A percentile compares a stretch with the other conserved stretches of the same genome.
Evolutionary conservation across 2,329 filamentous ascomycete genomes (phyloP).

Genomic region (Penicillium sumatraense): DNA sequence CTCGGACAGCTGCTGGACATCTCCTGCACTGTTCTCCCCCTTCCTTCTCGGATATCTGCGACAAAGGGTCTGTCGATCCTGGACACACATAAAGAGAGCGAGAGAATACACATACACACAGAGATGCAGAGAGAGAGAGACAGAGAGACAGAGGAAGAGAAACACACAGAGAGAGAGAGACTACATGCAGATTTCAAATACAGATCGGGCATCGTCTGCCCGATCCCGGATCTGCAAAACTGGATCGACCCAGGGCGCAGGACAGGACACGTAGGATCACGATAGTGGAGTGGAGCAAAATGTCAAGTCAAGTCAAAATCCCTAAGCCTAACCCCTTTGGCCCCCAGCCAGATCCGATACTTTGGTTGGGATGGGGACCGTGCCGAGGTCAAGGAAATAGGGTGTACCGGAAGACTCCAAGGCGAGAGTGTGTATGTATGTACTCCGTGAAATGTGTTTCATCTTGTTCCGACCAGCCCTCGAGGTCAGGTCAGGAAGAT

Average conservation of each 20-base stretch:
- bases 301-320: not conserved
- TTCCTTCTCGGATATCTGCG: constrained; percentile 7
- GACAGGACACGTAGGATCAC: not conserved
- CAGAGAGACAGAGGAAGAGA: not conserved
- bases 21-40: constrained; percentile 3
- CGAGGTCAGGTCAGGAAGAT: not conserved
- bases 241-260: not conserved
- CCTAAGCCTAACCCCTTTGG: constrained; percentile 11
- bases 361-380: constrained; percentile 25
- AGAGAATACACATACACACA: not conserved
- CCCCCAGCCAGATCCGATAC: constrained; percentile 24
- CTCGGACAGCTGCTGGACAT: constrained; percentile 17
- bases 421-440: not conserved
- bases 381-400: constrained; percentile 11
- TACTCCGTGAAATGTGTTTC: not conserved
- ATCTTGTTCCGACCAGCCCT: constrained; percentile 2
- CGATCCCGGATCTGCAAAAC: constrained; percentile 18
- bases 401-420: not conserved
- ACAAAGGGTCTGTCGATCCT: not conserved
- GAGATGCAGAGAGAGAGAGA: not conserved
- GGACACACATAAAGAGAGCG: not conserved
- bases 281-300: not conserved
- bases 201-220: constrained; percentile 17
- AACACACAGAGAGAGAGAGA: not conserved
- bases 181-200: not conserved